Conservation (phyloP, 164 flowering plant genomes). For the Aristolochia californica region DNA sequence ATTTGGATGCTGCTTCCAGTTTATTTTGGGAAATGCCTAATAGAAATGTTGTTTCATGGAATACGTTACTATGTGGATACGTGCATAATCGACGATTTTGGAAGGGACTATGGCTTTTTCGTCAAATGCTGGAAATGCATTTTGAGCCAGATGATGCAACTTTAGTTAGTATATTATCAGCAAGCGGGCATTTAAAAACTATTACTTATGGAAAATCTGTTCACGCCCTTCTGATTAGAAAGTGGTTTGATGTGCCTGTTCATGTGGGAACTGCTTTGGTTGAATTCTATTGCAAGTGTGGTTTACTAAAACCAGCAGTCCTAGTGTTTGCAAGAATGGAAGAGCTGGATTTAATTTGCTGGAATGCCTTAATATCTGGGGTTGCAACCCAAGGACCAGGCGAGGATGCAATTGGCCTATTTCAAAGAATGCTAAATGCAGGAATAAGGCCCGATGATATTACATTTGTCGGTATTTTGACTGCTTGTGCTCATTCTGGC, state of each 20-base stretch:
- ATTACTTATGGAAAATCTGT: too few relatives aligned
- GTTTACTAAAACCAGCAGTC: not conserved
- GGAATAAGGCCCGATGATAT: constrained; percentile 1
- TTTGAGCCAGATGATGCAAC: too few relatives aligned
- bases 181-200: too few relatives aligned
- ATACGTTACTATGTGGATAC: constrained; percentile 1
- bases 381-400: not conserved
- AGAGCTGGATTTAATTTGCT: constrained; percentile 1
- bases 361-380: constrained; percentile 1
- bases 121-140: too few relatives aligned
- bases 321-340: constrained; percentile 1
- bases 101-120: too few relatives aligned
- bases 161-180: too few relatives aligned
- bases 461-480: constrained; percentile 2
- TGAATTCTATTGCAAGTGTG: constrained; percentile 3
- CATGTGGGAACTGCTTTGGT: constrained; percentile 1
- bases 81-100: too few relatives aligned
- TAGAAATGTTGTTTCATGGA: constrained; percentile 3
- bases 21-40: constrained; percentile 3
- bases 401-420: constrained; percentile 1
- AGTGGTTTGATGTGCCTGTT: not conserved
- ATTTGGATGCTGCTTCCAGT: not conserved
- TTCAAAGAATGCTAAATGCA: constrained; percentile 1
- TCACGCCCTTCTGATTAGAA: not conserved
- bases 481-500: constrained; percentile 3